Conservation (phyloP, 73 alveolate species). For the Paramecium caudatum region DNA sequence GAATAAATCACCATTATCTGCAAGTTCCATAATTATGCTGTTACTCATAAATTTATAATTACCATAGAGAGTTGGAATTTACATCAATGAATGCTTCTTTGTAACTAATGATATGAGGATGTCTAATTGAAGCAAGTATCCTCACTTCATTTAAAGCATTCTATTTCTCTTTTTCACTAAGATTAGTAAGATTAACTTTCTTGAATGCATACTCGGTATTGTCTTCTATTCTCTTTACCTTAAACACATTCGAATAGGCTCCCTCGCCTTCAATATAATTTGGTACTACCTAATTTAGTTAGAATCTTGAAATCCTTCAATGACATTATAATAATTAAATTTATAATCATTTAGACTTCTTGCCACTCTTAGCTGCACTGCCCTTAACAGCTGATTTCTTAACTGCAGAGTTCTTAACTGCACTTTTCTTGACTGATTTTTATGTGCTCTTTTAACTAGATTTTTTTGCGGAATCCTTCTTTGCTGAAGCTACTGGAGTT, state of each 20-base stretch:
- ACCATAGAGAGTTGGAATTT: slow-evolving; percentile 77
- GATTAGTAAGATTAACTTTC: slow-evolving; percentile 83
- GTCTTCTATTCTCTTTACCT: slow-evolving; percentile 83
- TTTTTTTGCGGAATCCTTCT: slow-evolving; percentile 36
- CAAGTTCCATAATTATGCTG: slow-evolving; percentile 87
- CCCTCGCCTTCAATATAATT: slow-evolving; percentile 80
- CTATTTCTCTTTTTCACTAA: slow-evolving; percentile 85
- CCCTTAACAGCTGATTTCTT: slow-evolving; percentile 27
- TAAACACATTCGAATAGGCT: slow-evolving; percentile 83
- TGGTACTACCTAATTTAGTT: slow-evolving; percentile 65
- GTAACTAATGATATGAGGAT: slow-evolving; percentile 82
- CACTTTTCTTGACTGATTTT: slow-evolving; percentile 7
- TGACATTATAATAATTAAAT: slow-evolving; percentile 57
- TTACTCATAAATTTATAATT: background rate
- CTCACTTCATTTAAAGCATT: slow-evolving; percentile 87
- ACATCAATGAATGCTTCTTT: slow-evolving; percentile 90
- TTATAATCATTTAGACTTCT: slow-evolving; percentile 18
- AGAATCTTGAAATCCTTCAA: slow-evolving; percentile 72
- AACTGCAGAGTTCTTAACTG: slow-evolving; percentile 21
- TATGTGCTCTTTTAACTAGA: slow-evolving; percentile 32
- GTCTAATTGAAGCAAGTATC: slow-evolving; percentile 84
- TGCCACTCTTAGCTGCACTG: slow-evolving; percentile 56
- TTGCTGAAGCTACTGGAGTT: slow-evolving; percentile 67
- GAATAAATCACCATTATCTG: slow-evolving; percentile 85
- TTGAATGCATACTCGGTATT: slow-evolving; percentile 86